Conservation (phyloP, 2,329 filamentous ascomycete species). For the Knufia fluminis region DNA sequence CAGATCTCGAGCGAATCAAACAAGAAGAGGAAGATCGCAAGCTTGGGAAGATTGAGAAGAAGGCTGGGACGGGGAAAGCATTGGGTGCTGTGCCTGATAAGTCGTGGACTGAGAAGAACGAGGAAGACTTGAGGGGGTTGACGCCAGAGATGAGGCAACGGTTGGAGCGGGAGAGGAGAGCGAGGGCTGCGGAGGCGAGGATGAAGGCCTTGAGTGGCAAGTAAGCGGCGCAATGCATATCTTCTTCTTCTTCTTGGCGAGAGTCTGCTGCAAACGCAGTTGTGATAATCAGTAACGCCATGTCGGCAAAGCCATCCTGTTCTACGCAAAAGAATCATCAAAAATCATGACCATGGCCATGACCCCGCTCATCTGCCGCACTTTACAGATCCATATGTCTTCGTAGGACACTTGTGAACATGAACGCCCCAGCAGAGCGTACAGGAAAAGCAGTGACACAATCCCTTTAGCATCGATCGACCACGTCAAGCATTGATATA, state of each 20-base stretch:
- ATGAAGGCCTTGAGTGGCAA: constrained; percentile 54
- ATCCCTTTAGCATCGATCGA: too few species aligned
- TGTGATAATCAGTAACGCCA: neutral
- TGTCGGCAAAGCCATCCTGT: too few species aligned
- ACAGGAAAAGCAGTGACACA: too few species aligned
- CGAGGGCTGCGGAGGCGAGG: constrained; percentile 83
- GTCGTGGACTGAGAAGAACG: constrained; percentile 68
- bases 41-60: constrained; percentile 39
- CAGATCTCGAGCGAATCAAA: constrained; percentile 64
- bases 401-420: too few species aligned
- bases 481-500: too few species aligned
- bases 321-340: too few species aligned
- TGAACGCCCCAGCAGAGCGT: too few species aligned
- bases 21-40: constrained; percentile 46
- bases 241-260: neutral
- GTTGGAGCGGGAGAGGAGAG: constrained; percentile 79
- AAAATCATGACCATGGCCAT: too few species aligned
- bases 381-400: too few species aligned
- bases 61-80: constrained; percentile 41
- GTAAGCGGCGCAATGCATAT: neutral
- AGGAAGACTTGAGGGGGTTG: constrained; percentile 75
- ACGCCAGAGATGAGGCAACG: constrained; percentile 78
- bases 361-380: too few species aligned
- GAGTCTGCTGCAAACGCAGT: neutral
- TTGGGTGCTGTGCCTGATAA: constrained; percentile 52